Conservation (phyloP, 148 eudicot species). For the Fallopia convolvulus region DNA sequence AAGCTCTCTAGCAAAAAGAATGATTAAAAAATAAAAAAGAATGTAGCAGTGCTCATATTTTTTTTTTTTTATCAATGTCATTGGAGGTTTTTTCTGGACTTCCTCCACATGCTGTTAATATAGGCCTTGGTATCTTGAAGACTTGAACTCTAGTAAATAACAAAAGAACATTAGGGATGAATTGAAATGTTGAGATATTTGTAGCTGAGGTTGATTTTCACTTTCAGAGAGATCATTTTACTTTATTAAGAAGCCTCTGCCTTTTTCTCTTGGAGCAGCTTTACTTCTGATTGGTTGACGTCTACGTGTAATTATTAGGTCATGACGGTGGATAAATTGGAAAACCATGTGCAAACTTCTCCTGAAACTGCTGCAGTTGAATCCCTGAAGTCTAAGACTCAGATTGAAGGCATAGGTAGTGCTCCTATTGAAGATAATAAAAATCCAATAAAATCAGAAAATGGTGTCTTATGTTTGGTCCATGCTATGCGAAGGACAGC, state of each 20-base stretch:
- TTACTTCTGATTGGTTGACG: neutral
- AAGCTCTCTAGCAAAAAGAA: neutral
- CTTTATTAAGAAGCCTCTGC: neutral
- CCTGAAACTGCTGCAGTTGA: neutral
- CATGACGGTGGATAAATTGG: neutral
- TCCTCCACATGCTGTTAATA: neutral
- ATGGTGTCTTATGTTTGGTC: constrained; percentile 7
- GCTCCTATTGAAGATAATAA: constrained; percentile 24
- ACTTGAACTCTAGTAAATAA: neutral
- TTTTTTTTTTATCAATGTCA: neutral
- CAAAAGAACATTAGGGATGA: neutral
- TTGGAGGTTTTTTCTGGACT: neutral
- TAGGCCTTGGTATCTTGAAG: neutral
- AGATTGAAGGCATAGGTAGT: constrained; percentile 16
- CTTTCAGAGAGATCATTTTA: neutral
- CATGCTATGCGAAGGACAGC: constrained; percentile 12
- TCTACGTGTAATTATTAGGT: constrained; percentile 1
- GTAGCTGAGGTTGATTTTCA: neutral
- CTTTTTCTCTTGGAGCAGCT: neutral
- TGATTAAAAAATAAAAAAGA: neutral
- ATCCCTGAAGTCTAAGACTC: neutral
- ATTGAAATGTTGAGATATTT: neutral
- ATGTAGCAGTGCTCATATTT: neutral
- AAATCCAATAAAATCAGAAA: constrained; percentile 11
- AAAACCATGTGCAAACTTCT: neutral